Conservation (phyloP, 1,284 basidiomycete genomes). For the Schizopora paradoxa region DNA sequence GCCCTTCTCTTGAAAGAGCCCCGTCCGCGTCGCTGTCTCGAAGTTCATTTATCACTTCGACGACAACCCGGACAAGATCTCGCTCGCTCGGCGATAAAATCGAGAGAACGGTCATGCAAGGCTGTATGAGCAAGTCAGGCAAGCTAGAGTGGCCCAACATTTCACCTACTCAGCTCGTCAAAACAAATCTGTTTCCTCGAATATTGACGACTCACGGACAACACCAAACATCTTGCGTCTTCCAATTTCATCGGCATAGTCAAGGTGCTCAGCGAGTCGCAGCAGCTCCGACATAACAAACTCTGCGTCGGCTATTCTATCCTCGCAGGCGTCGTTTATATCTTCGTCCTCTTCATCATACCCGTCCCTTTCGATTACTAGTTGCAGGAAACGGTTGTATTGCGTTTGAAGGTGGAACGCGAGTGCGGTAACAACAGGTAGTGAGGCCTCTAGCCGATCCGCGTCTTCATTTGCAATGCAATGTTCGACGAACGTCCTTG, state of each 20-base stretch:
- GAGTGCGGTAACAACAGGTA: conserved; percentile 88
- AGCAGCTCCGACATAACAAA: conserved; percentile 82
- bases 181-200: neutral
- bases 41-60: conserved; percentile 88
- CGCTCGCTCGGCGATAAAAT: conserved; percentile 82
- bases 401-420: conserved; percentile 81
- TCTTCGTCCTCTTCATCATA: conserved; percentile 29
- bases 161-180: conserved; percentile 44
- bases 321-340: conserved; percentile 46
- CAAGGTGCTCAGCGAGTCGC: conserved; percentile 75
- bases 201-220: conserved; percentile 55
- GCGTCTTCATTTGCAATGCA: conserved; percentile 65
- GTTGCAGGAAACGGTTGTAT: conserved; percentile 65
- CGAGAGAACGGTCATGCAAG: conserved; percentile 82
- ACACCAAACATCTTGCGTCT: conserved; percentile 87
- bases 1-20: conserved; percentile 24
- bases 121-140: conserved; percentile 74
- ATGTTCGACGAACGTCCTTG: conserved; percentile 81
- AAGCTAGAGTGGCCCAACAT: conserved; percentile 83
- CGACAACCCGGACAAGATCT: conserved; percentile 90
- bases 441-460: conserved; percentile 61
- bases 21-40: conserved; percentile 56
- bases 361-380: conserved; percentile 37
- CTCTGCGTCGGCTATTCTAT: conserved; percentile 58
- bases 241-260: conserved; percentile 94